phyloP scores from a whole-genome alignment of 192 early-diverging fungal genomes.

The Funneliformis geosporum region DNA sequence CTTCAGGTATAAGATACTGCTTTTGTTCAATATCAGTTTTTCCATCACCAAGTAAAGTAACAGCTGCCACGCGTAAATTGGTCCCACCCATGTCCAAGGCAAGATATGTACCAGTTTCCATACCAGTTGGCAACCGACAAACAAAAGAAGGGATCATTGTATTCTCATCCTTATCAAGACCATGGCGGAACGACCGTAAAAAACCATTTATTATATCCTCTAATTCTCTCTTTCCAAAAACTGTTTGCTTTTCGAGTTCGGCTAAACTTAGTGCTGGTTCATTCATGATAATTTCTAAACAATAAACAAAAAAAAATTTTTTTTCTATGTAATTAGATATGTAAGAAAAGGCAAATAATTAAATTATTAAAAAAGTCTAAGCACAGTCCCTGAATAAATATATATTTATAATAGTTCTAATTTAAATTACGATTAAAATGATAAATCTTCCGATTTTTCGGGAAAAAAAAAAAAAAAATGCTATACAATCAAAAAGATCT shows the following conservation, averaged over 20 bases:
- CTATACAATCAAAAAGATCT: too few species aligned
- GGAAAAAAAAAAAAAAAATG: too few species aligned
- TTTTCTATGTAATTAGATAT: too few species aligned
- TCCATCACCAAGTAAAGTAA: slow-evolving; percentile 79
- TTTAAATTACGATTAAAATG: too few species aligned
- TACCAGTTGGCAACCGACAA: slow-evolving; percentile 73
- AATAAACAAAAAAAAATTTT: too few species aligned
- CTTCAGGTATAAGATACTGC: slow-evolving; percentile 69
- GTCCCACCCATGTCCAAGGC: slow-evolving; percentile 96
- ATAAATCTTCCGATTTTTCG: too few species aligned
- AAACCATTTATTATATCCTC: slow-evolving; percentile 2
- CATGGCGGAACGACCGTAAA: not conserved
- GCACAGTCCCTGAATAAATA: too few species aligned
- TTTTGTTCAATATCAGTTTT: slow-evolving; percentile 64
- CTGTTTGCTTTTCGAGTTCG: not conserved
- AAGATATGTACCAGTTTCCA: slow-evolving; percentile 83
- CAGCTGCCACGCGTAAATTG: slow-evolving; percentile 87
- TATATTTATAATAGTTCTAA: too few species aligned
- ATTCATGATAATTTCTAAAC: not conserved
- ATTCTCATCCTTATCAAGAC: slow-evolving; percentile 49
- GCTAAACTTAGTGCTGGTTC: not conserved
- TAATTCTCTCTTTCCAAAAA: not conserved
- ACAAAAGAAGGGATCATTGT: slow-evolving; percentile 95
- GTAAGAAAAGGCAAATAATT: too few species aligned
- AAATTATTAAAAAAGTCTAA: too few species aligned